phyloP scores from a whole-genome alignment of 129 eudicot genomes.

The Lactuca saligna region DNA sequence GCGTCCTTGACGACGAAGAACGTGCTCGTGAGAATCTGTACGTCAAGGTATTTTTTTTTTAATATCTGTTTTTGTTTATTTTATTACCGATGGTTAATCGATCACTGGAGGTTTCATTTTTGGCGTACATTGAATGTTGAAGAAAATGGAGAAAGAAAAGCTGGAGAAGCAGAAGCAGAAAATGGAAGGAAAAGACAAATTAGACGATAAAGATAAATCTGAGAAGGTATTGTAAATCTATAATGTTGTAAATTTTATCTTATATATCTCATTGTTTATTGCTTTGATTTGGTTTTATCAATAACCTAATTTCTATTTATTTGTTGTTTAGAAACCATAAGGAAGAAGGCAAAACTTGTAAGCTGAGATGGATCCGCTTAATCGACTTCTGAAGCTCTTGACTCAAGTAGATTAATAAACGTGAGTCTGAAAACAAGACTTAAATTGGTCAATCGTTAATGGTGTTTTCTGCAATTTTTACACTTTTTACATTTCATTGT shows the following conservation, averaged over 20 bases:
- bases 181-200: slow-evolving; percentile 54
- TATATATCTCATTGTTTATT: not conserved
- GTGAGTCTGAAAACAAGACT: slow-evolving; percentile 25
- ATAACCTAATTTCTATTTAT: slow-evolving; percentile 4
- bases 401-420: slow-evolving; percentile 41
- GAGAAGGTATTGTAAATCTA: slow-evolving; percentile 49
- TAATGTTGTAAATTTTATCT: not conserved
- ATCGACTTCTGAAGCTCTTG: slow-evolving; percentile 16
- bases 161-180: slow-evolving; percentile 67
- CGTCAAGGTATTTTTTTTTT: slow-evolving; percentile 40
- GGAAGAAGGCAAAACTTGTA: slow-evolving; percentile 32
- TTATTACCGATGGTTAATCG: not conserved
- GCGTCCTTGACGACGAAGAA: slow-evolving; percentile 67
- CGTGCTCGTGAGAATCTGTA: slow-evolving; percentile 71
- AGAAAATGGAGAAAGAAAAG: slow-evolving; percentile 88
- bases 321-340: slow-evolving; percentile 45
- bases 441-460: slow-evolving; percentile 14
- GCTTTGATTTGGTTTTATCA: not conserved
- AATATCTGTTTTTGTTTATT: not conserved
- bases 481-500: slow-evolving; percentile 3
- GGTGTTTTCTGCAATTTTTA: slow-evolving; percentile 17
- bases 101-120: not conserved
- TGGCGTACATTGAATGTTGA: slow-evolving; percentile 2
- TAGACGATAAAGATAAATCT: slow-evolving; percentile 49
- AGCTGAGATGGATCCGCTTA: slow-evolving; percentile 27